Conservation (phyloP, 2,329 filamentous ascomycete species). For the Blastomyces percursus region DNA sequence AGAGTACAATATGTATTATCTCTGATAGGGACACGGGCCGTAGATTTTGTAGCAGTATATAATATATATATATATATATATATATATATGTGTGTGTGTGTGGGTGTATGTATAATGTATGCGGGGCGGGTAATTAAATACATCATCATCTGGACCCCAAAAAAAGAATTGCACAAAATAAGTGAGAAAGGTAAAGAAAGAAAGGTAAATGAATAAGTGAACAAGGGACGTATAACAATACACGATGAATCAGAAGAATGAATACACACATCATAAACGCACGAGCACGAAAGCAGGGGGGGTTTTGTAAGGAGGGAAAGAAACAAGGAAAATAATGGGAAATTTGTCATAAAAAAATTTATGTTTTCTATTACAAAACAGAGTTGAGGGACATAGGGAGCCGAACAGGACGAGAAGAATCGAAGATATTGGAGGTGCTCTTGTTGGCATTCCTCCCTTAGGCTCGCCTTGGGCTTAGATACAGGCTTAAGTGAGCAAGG, state of each 20-base stretch:
- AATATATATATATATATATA: not conserved
- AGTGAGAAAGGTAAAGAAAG: not conserved
- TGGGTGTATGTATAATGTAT: not conserved
- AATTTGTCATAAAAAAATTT: not conserved
- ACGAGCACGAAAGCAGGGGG: not conserved
- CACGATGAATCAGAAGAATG: not conserved
- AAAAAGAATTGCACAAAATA: not conserved
- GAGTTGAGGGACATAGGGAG: not conserved
- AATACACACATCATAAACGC: not conserved
- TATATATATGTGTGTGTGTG: not conserved
- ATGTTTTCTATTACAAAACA: not conserved
- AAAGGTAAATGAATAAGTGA: not conserved
- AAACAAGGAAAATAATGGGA: not conserved
- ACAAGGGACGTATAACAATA: not conserved
- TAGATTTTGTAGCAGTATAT: not conserved
- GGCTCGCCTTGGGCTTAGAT: not conserved
- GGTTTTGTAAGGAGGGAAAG: too few relatives aligned
- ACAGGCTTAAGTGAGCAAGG: not conserved
- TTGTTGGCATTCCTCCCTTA: not conserved
- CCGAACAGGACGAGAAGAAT: not conserved
- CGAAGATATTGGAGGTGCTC: not conserved
- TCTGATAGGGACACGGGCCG: not conserved
- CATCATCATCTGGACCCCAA: not conserved
- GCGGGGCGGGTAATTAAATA: not conserved
- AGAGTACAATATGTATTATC: not conserved